Evolutionary conservation across 352 stramenopile genomes (phyloP), one percentile per base, ranked within the genome.

Genomic region (Pythium utonaiense): DNA sequence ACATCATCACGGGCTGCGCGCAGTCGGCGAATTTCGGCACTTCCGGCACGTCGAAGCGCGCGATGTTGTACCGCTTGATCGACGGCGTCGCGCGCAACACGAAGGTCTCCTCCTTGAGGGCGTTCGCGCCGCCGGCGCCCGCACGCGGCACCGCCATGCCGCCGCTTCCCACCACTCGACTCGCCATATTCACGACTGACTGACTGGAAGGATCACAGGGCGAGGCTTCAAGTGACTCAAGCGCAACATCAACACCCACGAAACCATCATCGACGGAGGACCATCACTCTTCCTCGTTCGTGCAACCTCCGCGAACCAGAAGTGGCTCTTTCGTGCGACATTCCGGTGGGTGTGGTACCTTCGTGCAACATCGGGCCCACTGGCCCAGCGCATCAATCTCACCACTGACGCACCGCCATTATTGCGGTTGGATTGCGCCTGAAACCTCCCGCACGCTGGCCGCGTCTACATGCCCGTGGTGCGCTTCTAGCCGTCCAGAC

Each of bases 1-100:
- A 95, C 85, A 95, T 95, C 74, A 91, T 89, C 45, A 95, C 82
- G 5, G 85, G 85, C 71, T 95, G 83, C 41, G 73, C 58, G 47
- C 83, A 93, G 22, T 40, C 58, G 33, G 50, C 68, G 54, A 95
- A 85, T 36, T 70, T 77, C 17, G 85, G 85, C 40, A 91, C 59
- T 51, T 80, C 58, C 34, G 79, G 75, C 58, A 88, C 57, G 64
- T 93, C 83, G 55, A 95, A 95, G 54, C 83, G 81, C 56, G 81
- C 85, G 57, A 95, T 89, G 60, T 92, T 91, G 76, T 91, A 95
- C 47, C 84, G 82, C 68, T 95, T 95, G 69, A 93, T 95, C 25
- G 85, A 93, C 55, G 85, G 85, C 53, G 83, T 93, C 44, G 83
- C 79, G 57, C 85, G 83, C 56, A 95, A 69, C 56, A 92, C 81